Percentiles rank a stretch among this genome's conserved stretches.
Conservation (phyloP, 768 basidiomycete genomes). For the Auricularia sp. region DNA sequence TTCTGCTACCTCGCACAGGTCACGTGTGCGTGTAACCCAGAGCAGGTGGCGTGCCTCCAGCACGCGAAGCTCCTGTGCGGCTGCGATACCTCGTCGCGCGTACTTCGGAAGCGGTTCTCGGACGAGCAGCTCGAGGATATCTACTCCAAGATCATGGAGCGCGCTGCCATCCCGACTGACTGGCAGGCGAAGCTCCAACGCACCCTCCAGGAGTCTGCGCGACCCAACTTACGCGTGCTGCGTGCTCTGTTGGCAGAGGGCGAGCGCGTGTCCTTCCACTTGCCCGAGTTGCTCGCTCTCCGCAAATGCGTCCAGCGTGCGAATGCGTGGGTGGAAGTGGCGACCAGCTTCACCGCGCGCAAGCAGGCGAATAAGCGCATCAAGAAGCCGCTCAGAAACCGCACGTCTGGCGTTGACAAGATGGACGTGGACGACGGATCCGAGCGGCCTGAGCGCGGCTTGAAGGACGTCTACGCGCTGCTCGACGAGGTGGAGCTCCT, state of each 20-base stretch:
- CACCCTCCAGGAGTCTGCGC: constrained; percentile 53
- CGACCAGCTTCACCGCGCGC: constrained; percentile 66
- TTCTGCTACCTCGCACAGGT: constrained; percentile 95
- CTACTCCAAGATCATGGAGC: constrained; percentile 52
- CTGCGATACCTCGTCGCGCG: constrained; percentile 43
- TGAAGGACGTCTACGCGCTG: constrained; percentile 61
- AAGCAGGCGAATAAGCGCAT: constrained; percentile 75
- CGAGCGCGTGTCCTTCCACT: constrained; percentile 68
- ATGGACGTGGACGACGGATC: constrained; percentile 41
- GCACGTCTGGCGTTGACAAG: constrained; percentile 30
- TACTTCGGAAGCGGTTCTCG: constrained; percentile 69
- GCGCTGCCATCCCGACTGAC: constrained; percentile 58
- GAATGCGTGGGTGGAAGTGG: constrained; percentile 81
- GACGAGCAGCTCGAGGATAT: constrained; percentile 68
- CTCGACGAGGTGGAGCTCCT: constrained; percentile 64
- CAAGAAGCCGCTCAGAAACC: constrained; percentile 43
- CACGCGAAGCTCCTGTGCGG: constrained; percentile 72
- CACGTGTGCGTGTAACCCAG: constrained; percentile 62
- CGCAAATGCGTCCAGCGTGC: constrained; percentile 72
- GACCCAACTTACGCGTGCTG: constrained; percentile 66
- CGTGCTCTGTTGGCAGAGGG: constrained; percentile 80
- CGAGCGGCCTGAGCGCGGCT: constrained; percentile 59
- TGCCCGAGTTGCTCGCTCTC: constrained; percentile 61
- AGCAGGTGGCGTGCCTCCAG: constrained; percentile 73
- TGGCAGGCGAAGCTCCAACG: constrained; percentile 68